Base-by-base conservation (phyloP, 2,329 filamentous ascomycete genomes). In the Tolypocladium capitatum region DNA sequence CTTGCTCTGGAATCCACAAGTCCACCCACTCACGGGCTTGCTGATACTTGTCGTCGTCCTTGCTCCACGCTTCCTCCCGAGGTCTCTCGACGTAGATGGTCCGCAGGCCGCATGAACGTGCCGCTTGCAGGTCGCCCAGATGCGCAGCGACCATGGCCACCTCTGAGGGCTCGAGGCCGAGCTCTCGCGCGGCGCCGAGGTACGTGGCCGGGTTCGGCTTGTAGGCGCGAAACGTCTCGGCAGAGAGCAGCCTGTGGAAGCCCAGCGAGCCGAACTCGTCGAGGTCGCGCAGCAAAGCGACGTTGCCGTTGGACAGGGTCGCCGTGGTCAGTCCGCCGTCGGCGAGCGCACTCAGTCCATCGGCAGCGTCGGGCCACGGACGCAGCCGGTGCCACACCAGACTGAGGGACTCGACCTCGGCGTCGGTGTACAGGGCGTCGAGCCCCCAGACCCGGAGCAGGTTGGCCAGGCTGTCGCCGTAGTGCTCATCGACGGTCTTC, bases 131-230 rank as follows among this genome's bases (percentile, higher is more conserved):
- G 63, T 91, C 86, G 6, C 58, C 62, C 49, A 91, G 65, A 65
- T 91, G 86, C 34, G 86, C 81, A 16, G 87, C 86, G 20, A 92
- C 84, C 77, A 92, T 80, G 20, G 79, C 83, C 49, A 86, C 83
- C 58, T 89, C 72, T 2, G 61, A 60, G 0, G 81, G 75, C 51
- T 73, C 55, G 38, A 81, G 51, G 0, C 74, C 76, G 46, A 90
- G 63, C 53, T 68, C 70, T 48, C 69, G 63, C 2, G 72, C 83
- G 0, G 83, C 85, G 4, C 86, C 85, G 1, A 75, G 70, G 58
- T 92, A 92, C 2, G 83, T 80, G 46, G 63, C 68, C 8, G 77
- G 75, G 51, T 77, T 73, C 1, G 86, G 86, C 68, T 92, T 92
- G 63, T 91, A 92, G 0, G 78, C 79, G 41, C 71, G 68, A 59